Percentiles rank a stretch among this genome's conserved stretches.
phyloP scores from a whole-genome alignment of 768 basidiomycete species.

The Antrodiella citrinella region DNA sequence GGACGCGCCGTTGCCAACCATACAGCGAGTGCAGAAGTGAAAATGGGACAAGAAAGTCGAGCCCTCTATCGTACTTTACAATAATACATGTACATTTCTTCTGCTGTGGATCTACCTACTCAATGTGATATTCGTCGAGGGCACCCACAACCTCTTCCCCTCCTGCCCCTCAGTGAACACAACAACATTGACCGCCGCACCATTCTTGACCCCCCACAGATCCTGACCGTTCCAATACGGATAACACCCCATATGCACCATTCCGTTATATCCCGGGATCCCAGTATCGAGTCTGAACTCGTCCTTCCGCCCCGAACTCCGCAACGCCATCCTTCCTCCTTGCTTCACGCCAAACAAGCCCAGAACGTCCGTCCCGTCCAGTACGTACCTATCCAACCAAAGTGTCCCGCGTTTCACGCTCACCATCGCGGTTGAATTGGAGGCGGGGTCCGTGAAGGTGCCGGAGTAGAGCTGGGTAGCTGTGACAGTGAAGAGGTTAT shows the following conservation, averaged over 20 bases:
- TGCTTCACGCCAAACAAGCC: conserved; percentile 12
- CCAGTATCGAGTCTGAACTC: conserved; percentile 23
- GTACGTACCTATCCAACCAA: conserved; percentile 10
- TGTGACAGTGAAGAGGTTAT: conserved; percentile 11
- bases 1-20: no score
- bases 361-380: conserved; percentile 16
- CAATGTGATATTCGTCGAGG: neutral
- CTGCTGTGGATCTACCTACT: no score
- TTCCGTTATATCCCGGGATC: conserved; percentile 16
- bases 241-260: conserved; percentile 24
- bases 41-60: no score
- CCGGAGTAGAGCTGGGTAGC: conserved; percentile 17
- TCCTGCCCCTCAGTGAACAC: conserved; percentile 15
- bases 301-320: conserved; percentile 18
- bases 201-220: conserved; percentile 21
- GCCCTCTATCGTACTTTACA: no score
- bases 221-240: conserved; percentile 24
- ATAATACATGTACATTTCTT: no score
- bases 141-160: neutral
- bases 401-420: conserved; percentile 16
- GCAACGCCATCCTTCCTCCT: conserved; percentile 13
- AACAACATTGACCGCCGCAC: conserved; percentile 18
- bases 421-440: conserved; percentile 6
- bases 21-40: no score
- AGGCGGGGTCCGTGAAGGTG: conserved; percentile 8